A percentile compares a stretch with the other conserved stretches of the same genome.
phyloP scores from a whole-genome alignment of 257 asterid species.

The Capsicum baccatum region DNA sequence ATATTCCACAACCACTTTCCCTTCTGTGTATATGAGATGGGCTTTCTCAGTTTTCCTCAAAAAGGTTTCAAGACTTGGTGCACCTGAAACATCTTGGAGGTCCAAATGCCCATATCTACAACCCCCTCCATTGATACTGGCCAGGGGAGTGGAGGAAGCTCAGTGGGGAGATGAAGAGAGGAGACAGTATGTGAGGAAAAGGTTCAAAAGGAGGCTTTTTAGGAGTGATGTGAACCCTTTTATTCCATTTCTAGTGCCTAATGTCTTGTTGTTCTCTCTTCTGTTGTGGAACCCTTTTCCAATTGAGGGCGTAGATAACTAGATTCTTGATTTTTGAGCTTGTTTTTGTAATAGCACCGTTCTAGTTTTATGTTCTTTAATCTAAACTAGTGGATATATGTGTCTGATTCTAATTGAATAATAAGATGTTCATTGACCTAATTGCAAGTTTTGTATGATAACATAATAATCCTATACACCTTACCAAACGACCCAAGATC shows the following conservation, averaged over 20 bases:
- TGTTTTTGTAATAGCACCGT: not conserved
- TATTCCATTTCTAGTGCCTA: conserved; percentile 68
- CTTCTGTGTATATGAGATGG: conserved; percentile 54
- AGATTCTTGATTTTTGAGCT: conserved; percentile 15
- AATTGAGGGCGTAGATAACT: not conserved
- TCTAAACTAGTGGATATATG: not conserved
- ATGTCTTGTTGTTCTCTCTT: conserved; percentile 56
- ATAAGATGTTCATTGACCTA: not conserved
- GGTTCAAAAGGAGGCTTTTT: conserved; percentile 55
- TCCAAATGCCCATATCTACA: conserved; percentile 79
- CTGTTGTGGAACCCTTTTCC: conserved; percentile 67
- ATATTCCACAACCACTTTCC: conserved; percentile 37
- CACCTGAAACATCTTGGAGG: conserved; percentile 80
- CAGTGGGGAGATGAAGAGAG: conserved; percentile 74
- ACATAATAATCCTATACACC: not conserved
- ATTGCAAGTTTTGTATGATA: not conserved
- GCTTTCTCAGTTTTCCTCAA: conserved; percentile 55
- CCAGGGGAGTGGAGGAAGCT: conserved; percentile 79
- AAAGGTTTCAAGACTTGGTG: conserved; percentile 53
- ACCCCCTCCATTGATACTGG: conserved; percentile 70
- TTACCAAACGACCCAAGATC: too few species aligned
- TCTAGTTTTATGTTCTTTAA: not conserved
- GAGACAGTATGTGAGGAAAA: conserved; percentile 53
- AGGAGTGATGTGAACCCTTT: conserved; percentile 55
- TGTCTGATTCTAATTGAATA: not conserved